Base-by-base conservation (phyloP, 345 rosid genomes). In the Populus davidiana region DNA sequence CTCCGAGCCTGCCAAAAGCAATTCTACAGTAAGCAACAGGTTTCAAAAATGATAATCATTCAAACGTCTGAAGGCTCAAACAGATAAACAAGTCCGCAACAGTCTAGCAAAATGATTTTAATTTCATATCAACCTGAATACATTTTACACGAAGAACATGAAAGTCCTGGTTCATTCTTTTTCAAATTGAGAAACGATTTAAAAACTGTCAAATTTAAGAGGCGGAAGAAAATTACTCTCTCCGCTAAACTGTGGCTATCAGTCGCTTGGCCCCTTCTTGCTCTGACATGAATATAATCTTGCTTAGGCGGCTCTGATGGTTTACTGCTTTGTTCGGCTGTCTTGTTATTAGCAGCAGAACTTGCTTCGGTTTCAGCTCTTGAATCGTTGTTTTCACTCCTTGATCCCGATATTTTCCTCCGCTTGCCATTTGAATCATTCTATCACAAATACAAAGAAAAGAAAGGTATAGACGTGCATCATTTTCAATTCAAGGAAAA, bases 1-100 rank as follows among this genome's bases (percentile, higher is more conserved):
- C 98, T 90, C 86, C 97, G 89, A 43, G 93, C 98, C 97, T 94
- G 80, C 67, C 67, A 54, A 71, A 43, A 67, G 35, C 39, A 21
- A 29, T 1, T n/a, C n/a, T 5, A 27, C 7, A 12, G 49, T 56
- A n/a, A 67, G 69, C 47, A 44, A 41, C 69, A 43, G 44, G 8
- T 25, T 54, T 59, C 33, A 76, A 56, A 59, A 59, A 59, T 59
- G 64, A 9, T 25, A 12, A 59, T 6, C 29, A 59, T 59, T 59
- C n/a, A 59, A 56, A 59, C 5, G 2, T 59, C 64, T n/a, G 6
- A 59, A 59, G 64, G 64, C 25, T 59, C 64, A 59, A 59, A 59
- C 64, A 59, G 16, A 59, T 59, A 9, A 23, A 59, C 13, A 56
- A n/a, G 23, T 2, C 10, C 10, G 6, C 64, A 3, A 23, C 16